phyloP scores from a whole-genome alignment of 2,329 filamentous ascomycete species.

The Endocalyx cinctus region DNA sequence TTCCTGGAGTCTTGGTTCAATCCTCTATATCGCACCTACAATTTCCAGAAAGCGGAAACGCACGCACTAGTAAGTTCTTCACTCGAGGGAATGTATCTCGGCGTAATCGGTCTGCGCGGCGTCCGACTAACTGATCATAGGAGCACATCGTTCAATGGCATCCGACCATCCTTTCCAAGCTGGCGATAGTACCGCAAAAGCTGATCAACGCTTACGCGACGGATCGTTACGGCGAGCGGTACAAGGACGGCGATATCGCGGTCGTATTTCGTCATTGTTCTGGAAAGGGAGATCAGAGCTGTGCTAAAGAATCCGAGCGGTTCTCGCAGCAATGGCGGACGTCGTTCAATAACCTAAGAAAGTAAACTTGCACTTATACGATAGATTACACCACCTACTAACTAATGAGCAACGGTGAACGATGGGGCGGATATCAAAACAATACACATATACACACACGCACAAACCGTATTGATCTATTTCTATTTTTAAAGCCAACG shows the following conservation, averaged over 20 bases:
- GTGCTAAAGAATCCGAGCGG: slow-evolving; percentile 63
- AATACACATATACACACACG: neutral
- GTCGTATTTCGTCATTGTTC: slow-evolving; percentile 75
- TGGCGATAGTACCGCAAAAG: slow-evolving; percentile 85
- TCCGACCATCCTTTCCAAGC: slow-evolving; percentile 84
- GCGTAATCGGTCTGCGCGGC: too few species aligned
- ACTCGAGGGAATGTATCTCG: too few species aligned
- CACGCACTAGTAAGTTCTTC: slow-evolving; percentile 71
- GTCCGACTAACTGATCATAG: too few species aligned
- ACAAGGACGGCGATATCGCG: slow-evolving; percentile 79
- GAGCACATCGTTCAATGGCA: slow-evolving; percentile 95
- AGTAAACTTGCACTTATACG: too few species aligned
- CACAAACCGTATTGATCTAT: too few species aligned
- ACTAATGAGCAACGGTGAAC: too few species aligned
- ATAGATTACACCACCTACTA: too few species aligned
- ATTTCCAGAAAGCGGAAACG: slow-evolving; percentile 90
- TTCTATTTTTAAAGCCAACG: too few species aligned
- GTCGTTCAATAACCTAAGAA: slow-evolving; percentile 30
- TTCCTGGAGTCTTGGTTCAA: slow-evolving; percentile 96
- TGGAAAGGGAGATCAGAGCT: slow-evolving; percentile 49
- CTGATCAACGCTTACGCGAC: slow-evolving; percentile 74
- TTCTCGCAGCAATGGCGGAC: slow-evolving; percentile 45
- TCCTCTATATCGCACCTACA: slow-evolving; percentile 87
- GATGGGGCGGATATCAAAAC: too few species aligned
- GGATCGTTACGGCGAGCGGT: slow-evolving; percentile 54